These are phyloP conservation scores for Fusarium tuaranense DNA, from an alignment of 2,329 filamentous ascomycete species.

Conservation along the genomic window DNA sequence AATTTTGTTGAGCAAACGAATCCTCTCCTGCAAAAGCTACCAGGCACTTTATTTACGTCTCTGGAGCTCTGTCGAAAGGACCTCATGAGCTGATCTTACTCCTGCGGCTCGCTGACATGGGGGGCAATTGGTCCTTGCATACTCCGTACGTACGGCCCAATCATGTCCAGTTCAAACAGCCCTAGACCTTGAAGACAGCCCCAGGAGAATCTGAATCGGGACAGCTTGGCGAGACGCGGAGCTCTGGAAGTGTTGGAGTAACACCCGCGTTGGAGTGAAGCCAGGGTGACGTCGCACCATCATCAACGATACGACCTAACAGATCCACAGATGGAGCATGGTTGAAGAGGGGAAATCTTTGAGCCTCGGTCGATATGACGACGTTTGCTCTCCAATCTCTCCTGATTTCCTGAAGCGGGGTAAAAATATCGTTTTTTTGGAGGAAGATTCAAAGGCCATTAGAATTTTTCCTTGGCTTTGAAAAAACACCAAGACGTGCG, in stretches of 20 bases:
- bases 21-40: neutral
- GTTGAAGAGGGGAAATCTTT: neutral
- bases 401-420: neutral
- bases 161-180: neutral
- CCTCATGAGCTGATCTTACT: neutral
- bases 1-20: neutral
- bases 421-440: neutral
- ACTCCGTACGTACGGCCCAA: neutral
- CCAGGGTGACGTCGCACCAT: neutral
- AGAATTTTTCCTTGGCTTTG: neutral
- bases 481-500: neutral
- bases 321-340: neutral
- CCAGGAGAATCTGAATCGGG: neutral
- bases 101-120: neutral
- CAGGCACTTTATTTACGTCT: neutral
- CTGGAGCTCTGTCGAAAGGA: neutral
- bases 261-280: neutral
- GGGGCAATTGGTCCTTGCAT: neutral
- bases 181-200: neutral
- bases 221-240: neutral
- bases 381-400: neutral
- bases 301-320: neutral
- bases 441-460: neutral
- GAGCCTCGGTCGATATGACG: neutral
- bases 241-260: neutral